These are phyloP conservation scores for Pichia thaimueangensis DNA, from an alignment of 805 yeast species.

Conservation along the genomic window DNA sequence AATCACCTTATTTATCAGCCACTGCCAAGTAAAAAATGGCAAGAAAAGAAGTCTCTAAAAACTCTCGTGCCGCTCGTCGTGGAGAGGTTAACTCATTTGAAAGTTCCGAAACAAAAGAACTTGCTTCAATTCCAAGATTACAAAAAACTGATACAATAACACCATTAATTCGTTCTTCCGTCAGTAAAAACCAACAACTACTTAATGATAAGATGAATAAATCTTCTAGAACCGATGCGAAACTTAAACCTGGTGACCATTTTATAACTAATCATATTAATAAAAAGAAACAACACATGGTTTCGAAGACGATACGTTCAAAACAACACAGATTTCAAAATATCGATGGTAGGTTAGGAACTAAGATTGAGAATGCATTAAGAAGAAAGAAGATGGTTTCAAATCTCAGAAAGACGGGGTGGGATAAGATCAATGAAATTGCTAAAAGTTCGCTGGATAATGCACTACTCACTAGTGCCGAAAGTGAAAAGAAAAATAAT, in stretches of 20 bases:
- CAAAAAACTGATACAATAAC: constrained; percentile 55
- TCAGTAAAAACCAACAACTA: constrained; percentile 54
- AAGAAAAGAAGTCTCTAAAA: constrained; percentile 43
- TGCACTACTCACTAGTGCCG: constrained; percentile 10
- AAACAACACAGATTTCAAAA: constrained; percentile 14
- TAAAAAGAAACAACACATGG: constrained; percentile 22
- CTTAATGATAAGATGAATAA: constrained; percentile 47
- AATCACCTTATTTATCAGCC: neutral
- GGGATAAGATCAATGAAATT: constrained; percentile 60
- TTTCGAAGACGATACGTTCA: constrained; percentile 24
- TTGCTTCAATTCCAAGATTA: constrained; percentile 49
- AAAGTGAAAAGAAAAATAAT: constrained; percentile 16
- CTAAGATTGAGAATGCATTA: constrained; percentile 57
- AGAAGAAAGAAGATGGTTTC: constrained; percentile 58
- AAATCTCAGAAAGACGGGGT: constrained; percentile 57
- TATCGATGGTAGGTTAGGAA: constrained; percentile 21
- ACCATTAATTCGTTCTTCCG: constrained; percentile 59
- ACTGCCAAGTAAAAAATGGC: constrained; percentile 7
- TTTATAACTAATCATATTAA: constrained; percentile 8
- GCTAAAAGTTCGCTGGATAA: constrained; percentile 29
- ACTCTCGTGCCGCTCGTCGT: constrained; percentile 74
- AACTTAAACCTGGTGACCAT: constrained; percentile 11
- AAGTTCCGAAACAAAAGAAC: constrained; percentile 36
- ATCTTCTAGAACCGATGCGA: neutral
- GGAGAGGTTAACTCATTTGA: constrained; percentile 38